These are phyloP conservation scores for Quercus suber DNA, from an alignment of 306 rosid species.

Conservation along the genomic window DNA sequence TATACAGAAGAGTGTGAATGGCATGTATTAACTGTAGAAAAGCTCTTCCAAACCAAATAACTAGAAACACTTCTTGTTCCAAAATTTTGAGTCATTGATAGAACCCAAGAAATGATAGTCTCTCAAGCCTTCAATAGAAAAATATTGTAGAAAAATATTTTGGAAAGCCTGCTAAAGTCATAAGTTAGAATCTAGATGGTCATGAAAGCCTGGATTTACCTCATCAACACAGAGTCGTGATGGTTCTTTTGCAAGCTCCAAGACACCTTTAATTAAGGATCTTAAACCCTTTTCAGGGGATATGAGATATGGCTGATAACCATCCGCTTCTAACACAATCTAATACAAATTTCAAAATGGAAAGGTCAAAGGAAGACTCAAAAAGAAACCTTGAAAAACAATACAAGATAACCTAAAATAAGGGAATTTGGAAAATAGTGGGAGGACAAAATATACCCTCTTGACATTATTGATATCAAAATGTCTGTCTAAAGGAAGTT, in stretches of 20 bases:
- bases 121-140: not conserved
- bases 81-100: not conserved
- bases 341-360: slow-evolving; percentile 27
- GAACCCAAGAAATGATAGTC: not conserved
- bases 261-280: slow-evolving; percentile 89
- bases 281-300: slow-evolving; percentile 99
- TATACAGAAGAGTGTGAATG: not conserved
- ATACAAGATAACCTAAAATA: not conserved
- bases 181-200: not conserved
- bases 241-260: slow-evolving; percentile 99
- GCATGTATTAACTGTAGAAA: not conserved
- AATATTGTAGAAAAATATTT: not conserved
- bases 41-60: not conserved
- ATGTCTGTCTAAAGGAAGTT: slow-evolving; percentile 90
- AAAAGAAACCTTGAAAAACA: not conserved
- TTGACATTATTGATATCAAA: slow-evolving; percentile 94
- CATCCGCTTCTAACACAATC: slow-evolving; percentile 99
- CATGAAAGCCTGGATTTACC: slow-evolving; percentile 46
- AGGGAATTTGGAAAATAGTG: not conserved
- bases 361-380: not conserved
- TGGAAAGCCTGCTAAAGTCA: not conserved
- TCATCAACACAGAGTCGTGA: slow-evolving; percentile 97
- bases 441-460: slow-evolving; percentile 56
- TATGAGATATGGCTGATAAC: slow-evolving; percentile 98
- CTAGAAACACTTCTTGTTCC: not conserved